Conservation (phyloP, 2,329 filamentous ascomycete genomes). For the Coccinonectria pachysandricola region DNA sequence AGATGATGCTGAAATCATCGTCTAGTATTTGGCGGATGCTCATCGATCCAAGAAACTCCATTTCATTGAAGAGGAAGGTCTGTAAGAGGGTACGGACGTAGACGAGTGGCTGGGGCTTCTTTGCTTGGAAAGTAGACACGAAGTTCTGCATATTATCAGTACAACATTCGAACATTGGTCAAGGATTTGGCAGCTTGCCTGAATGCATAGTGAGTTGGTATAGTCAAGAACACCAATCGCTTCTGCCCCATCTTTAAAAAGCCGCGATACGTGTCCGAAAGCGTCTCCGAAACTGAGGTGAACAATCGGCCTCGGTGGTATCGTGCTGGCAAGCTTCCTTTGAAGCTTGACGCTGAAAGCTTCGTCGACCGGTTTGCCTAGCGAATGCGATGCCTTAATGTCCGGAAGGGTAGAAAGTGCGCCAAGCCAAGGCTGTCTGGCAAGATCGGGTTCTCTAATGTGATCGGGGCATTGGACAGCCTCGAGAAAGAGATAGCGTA, state of each 20-base stretch:
- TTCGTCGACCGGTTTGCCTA: constrained; percentile 59
- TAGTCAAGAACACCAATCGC: constrained; percentile 59
- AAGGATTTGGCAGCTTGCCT: constrained; percentile 38
- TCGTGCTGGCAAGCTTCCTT: constrained; percentile 82
- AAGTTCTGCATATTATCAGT: constrained; percentile 45
- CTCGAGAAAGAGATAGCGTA: constrained; percentile 54
- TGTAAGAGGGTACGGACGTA: constrained; percentile 76
- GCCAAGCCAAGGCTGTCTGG: constrained; percentile 40
- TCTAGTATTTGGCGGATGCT: constrained; percentile 68
- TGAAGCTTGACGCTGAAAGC: constrained; percentile 88
- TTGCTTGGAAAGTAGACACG: constrained; percentile 62
- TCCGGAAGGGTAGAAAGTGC: constrained; percentile 39
- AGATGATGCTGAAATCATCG: constrained; percentile 67
- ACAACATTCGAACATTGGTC: background rate
- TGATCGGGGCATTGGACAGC: constrained; percentile 40
- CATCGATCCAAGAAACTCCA: constrained; percentile 56
- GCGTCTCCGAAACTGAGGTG: constrained; percentile 64
- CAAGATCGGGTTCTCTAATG: constrained; percentile 34
- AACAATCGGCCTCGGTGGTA: constrained; percentile 85
- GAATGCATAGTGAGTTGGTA: constrained; percentile 55
- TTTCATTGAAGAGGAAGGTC: constrained; percentile 62
- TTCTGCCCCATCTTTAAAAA: constrained; percentile 64
- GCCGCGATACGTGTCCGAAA: constrained; percentile 53
- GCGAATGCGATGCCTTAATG: constrained; percentile 47
- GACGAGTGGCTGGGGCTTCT: constrained; percentile 71